Base-by-base conservation (phyloP, 208 protist species). In the Wallacemonas sp. region DNA sequence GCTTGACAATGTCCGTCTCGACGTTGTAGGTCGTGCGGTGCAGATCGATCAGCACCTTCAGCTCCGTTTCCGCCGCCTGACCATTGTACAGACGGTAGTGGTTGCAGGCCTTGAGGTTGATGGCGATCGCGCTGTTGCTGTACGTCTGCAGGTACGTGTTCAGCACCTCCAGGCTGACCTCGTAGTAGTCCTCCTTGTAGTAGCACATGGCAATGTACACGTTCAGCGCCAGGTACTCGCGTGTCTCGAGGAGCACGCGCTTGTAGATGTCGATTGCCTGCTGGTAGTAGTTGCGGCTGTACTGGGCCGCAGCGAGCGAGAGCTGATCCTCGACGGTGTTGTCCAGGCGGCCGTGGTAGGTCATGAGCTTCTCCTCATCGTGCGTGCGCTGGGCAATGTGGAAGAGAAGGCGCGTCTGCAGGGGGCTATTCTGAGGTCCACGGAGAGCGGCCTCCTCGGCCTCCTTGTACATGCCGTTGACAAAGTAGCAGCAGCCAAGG, bases 151-250 rank as follows among this genome's bases (percentile, higher is more conserved):
- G 74, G 64, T 98, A 98, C 46, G 80, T 79, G 63, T 94, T 93
- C 23, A 98, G 71, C 23, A 98, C 87, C 36, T 97, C 94, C 14
- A 97, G 74, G 44, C 92, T 97, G 55, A 97, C 89, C 69, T 98
- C 94, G 79, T 98, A 99, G 73, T 98, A 99, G 75, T 99, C 97
- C 41, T 99, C 90, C 77, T 99, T 99, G 81, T 98, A 99, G 82
- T 99, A 99, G 81, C 97, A 99, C 76, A 99, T 89, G 3, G 97
- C 97, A 23, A 99, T 81, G 74, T 99, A 99, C 14, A 99, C 94
- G 68, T 99, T 96, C 1, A 99, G 82, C 1, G 97, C 96, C 0
- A 92, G 54, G 67, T 92, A 98, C 57, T 98, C 93, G 11, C 87
- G 82, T 32, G 97, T 96, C 57, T 99, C 92, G 20, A 98, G 72